Percentiles rank a stretch among this genome's conserved stretches.
phyloP scores from a whole-genome alignment of 2,329 filamentous ascomycete genomes.

The Cladosporium sphaerospermum region DNA sequence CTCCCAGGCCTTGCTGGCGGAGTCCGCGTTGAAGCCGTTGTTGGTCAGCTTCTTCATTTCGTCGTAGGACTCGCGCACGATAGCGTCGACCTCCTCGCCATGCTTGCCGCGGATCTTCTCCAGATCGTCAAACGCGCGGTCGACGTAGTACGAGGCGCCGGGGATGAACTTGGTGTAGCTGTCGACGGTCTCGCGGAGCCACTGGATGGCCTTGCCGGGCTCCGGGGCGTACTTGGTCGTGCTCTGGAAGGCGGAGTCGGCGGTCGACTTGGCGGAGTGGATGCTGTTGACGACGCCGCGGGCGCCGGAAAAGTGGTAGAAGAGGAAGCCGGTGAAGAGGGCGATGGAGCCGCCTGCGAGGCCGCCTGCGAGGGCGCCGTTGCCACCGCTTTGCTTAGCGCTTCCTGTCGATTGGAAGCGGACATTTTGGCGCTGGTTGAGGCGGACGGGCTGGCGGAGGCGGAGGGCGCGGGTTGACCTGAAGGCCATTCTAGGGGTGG shows the following conservation, averaged over 20 bases:
- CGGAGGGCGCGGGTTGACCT: conserved; percentile 9
- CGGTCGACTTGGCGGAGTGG: conserved; percentile 54
- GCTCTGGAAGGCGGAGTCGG: conserved; percentile 53
- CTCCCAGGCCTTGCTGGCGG: conserved; percentile 55
- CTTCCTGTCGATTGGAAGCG: conserved; percentile 6
- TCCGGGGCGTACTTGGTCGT: conserved; percentile 56
- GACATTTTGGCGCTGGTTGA: conserved; percentile 6
- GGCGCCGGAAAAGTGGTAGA: conserved; percentile 50
- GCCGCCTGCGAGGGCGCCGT: conserved; percentile 42
- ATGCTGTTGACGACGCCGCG: conserved; percentile 44
- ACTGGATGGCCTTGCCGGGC: conserved; percentile 60
- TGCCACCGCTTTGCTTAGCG: conserved; percentile 21
- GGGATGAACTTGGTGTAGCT: conserved; percentile 68
- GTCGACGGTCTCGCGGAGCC: conserved; percentile 59
- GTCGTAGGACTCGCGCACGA: conserved; percentile 61
- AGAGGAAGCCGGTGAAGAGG: conserved; percentile 43
- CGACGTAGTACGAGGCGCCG: conserved; percentile 62
- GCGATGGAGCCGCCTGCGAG: conserved; percentile 45
- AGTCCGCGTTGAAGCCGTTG: conserved; percentile 56
- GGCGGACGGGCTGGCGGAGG: conserved; percentile 8
- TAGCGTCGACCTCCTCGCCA: conserved; percentile 61
- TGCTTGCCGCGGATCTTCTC: conserved; percentile 63
- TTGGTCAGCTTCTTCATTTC: conserved; percentile 56
- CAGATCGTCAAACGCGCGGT: conserved; percentile 63
- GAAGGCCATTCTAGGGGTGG: conserved; percentile 7